Percentiles rank a stretch among this genome's conserved stretches.
phyloP scores from a whole-genome alignment of 2,329 filamentous ascomycete species.

The Botrytis squamosa region DNA sequence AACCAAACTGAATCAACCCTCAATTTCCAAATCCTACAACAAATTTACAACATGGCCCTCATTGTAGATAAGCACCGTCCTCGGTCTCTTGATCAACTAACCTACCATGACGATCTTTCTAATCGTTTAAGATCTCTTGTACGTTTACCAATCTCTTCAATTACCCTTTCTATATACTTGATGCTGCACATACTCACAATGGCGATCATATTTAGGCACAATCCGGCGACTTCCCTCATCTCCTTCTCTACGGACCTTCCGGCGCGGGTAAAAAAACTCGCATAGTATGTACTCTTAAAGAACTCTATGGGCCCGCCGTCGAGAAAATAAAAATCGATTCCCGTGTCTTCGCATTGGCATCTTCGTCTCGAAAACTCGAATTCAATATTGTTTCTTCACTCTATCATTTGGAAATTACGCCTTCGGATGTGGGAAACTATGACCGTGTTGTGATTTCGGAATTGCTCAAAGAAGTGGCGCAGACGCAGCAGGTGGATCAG shows the following conservation, averaged over 20 bases:
- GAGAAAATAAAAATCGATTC: constrained; percentile 99
- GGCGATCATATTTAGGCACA: constrained; percentile 63
- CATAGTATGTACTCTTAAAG: constrained; percentile 91
- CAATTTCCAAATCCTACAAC: neutral
- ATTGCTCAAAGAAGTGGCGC: constrained; percentile 93
- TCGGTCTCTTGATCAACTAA: constrained; percentile 71
- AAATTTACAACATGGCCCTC: constrained; percentile 54
- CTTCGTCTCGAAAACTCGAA: constrained; percentile 93
- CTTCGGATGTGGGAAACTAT: constrained; percentile 93
- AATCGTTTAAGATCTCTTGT: constrained; percentile 83
- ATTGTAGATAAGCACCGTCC: constrained; percentile 73
- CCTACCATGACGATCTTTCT: constrained; percentile 87
- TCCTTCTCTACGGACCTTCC: constrained; percentile 94
- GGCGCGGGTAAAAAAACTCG: constrained; percentile 97
- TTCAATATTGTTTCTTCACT: constrained; percentile 98
- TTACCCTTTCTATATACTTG: neutral
- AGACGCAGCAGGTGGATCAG: constrained; percentile 98
- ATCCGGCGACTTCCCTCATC: constrained; percentile 95
- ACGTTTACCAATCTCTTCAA: constrained; percentile 40
- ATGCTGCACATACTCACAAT: constrained; percentile 19
- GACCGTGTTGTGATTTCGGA: constrained; percentile 96
- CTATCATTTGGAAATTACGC: constrained; percentile 98
- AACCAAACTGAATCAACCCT: neutral
- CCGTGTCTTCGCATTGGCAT: constrained; percentile 88
- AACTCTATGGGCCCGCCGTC: constrained; percentile 92